Conservation (phyloP, 495 filamentous ascomycete genomes). For the Penicillium diatomitis region DNA sequence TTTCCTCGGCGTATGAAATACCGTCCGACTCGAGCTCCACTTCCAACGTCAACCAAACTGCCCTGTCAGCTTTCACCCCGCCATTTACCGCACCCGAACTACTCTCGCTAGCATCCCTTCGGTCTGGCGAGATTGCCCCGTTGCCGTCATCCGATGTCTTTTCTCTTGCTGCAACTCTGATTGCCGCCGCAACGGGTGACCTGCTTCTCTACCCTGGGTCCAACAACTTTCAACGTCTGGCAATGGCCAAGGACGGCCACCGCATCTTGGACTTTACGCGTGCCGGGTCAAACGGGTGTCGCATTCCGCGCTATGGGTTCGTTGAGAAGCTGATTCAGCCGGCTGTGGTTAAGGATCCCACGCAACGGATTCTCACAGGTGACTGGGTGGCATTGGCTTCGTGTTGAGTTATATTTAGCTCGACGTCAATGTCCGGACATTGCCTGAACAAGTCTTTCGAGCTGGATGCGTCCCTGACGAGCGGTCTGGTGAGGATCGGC, state of each 20-base stretch:
- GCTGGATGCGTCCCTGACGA: too few relatives aligned
- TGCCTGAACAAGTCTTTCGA: too few relatives aligned
- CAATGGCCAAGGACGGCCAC: conserved; percentile 41
- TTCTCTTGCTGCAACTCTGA: conserved; percentile 46
- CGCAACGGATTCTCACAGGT: conserved; percentile 22
- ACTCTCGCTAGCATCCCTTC: conserved; percentile 29
- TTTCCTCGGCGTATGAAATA: conserved; percentile 46
- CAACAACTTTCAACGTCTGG: conserved; percentile 31
- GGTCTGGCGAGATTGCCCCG: conserved; percentile 10
- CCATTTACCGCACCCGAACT: conserved; percentile 52
- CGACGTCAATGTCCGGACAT: too few relatives aligned
- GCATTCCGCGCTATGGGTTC: conserved; percentile 33
- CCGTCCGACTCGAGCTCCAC: conserved; percentile 6
- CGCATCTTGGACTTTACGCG: conserved; percentile 38
- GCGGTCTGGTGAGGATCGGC: too few relatives aligned
- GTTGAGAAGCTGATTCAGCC: conserved; percentile 35
- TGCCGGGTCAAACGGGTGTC: conserved; percentile 27
- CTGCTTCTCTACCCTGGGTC: conserved; percentile 42
- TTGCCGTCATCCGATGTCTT: conserved; percentile 30
- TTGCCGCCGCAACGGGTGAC: conserved; percentile 46
- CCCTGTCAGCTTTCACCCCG: conserved; percentile 43
- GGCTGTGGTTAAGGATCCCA: conserved; percentile 35
- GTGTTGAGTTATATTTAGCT: neutral
- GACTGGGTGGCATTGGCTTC: conserved; percentile 26
- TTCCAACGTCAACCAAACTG: conserved; percentile 13